Evolutionary conservation across 768 basidiomycete genomes (phyloP), one percentile per base, ranked within the genome.

Genomic region (Lactarius evosmus): DNA sequence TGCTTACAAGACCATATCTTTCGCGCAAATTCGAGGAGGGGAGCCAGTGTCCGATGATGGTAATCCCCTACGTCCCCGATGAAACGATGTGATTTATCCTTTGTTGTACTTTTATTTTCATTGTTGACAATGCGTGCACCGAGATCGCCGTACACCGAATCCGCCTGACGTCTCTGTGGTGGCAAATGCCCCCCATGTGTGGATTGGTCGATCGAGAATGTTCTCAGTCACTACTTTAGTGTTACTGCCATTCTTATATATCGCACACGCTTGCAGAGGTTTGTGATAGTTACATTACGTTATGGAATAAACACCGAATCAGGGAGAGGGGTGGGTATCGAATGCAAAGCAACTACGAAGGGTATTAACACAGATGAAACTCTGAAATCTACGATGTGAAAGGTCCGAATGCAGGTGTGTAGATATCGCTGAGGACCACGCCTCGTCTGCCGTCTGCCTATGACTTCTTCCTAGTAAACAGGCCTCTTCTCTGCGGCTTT

Each of bases 21-120:
- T 34, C 51, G 7, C 16, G 30, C 6, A 63, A 61, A 60, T 61
- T 63, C 29, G 61, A 61, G 59, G 66, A 69, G 16, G 67, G 67
- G 14, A 67, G 62, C 46, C 67, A 64, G 56, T 69, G 67, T 58
- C 66, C 66, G n/a, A 52, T 69, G 61, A 58, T 67, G 3, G 62
- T 69, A 19, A 63, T 52, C 0, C 66, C 67, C 4, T 61, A 60
- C 30, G 11, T 56, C 14, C 44, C 56, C 12, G 52, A 58, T 11
- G 62, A 59, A 30, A 25, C 49, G 17, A 49, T 12, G 25, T 66
- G 29, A 53, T 14, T 44, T 44, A 44, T 44, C 41, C 41, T 22
- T 49, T 49, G 29, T 11, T 38, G 19, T 32, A 9, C 25, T 50
- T 52, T 44, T 27, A 17, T 33, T 61, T 60, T 36, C 41, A 25